A percentile compares a stretch with the other conserved stretches of the same genome.
phyloP scores from a whole-genome alignment of 176 grass and related monocot genomes.

The Rhynchospora tenuis region DNA sequence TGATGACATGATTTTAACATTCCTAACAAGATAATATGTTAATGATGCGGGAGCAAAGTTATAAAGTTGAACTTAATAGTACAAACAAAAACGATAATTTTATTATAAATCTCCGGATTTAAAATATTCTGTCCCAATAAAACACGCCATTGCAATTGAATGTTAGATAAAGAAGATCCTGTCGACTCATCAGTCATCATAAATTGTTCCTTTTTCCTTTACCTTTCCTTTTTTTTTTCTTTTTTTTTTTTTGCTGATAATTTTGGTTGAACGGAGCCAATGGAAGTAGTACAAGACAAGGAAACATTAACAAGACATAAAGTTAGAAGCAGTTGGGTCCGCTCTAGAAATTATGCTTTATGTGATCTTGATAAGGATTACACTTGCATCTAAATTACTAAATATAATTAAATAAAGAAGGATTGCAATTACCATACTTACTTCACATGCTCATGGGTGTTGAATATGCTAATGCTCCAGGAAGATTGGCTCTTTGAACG shows the following conservation, averaged over 20 bases:
- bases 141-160: neutral
- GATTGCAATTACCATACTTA: neutral
- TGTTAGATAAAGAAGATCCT: too few species aligned
- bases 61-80: neutral
- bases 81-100: neutral
- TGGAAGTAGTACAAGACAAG: neutral
- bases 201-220: too few species aligned
- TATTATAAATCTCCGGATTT: neutral
- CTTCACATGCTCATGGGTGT: neutral
- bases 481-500: neutral
- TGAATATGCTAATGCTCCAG: neutral
- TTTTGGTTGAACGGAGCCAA: neutral
- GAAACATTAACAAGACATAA: neutral
- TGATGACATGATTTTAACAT: too few species aligned
- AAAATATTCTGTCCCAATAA: neutral
- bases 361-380: conserved; percentile 3
- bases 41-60: neutral
- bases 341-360: neutral
- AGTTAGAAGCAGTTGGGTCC: neutral
- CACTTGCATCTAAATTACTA: neutral
- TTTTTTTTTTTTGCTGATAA: neutral
- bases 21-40: neutral
- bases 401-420: neutral
- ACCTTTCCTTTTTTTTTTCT: too few species aligned
- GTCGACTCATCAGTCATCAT: too few species aligned